These are phyloP conservation scores for Fusarium austroafricanum DNA, from an alignment of 2,329 filamentous ascomycete genomes.

Conservation along the genomic window DNA sequence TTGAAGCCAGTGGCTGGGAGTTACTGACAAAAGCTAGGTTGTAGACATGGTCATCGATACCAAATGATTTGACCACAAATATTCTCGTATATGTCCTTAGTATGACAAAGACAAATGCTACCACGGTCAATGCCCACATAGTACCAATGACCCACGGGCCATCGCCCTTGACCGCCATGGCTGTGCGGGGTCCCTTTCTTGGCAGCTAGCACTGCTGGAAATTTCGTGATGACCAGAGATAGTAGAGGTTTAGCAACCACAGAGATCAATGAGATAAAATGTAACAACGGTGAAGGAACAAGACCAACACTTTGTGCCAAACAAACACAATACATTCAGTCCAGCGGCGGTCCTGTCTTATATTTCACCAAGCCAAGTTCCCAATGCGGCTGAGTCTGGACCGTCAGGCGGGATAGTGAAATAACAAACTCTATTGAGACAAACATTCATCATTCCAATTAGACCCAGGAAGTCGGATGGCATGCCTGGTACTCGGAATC, in stretches of 20 bases:
- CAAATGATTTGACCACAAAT: slow-evolving; percentile 46
- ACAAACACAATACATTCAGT: background rate
- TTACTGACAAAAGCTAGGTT: slow-evolving; percentile 34
- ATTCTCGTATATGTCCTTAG: slow-evolving; percentile 54
- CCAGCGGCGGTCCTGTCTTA: rapidly evolving
- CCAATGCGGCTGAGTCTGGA: background rate
- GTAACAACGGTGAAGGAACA: slow-evolving; percentile 6
- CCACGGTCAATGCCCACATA: slow-evolving; percentile 45
- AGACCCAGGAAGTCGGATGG: no score
- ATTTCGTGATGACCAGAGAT: no score
- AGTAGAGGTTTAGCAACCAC: background rate
- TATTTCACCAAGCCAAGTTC: no score
- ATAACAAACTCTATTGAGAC: background rate
- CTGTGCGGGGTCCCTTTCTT: no score
- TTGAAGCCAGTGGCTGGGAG: no score
- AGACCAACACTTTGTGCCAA: background rate
- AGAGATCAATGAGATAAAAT: background rate
- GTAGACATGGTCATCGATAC: slow-evolving; percentile 53
- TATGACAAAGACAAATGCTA: slow-evolving; percentile 48
- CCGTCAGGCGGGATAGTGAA: background rate
- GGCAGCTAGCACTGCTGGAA: background rate
- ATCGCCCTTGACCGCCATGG: slow-evolving; percentile 36
- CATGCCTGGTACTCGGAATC: no score
- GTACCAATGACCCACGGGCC: slow-evolving; percentile 39
- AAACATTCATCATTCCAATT: background rate